phyloP scores from a whole-genome alignment of 2,329 filamentous ascomycete species.

The Leptosphaerulina australis region DNA sequence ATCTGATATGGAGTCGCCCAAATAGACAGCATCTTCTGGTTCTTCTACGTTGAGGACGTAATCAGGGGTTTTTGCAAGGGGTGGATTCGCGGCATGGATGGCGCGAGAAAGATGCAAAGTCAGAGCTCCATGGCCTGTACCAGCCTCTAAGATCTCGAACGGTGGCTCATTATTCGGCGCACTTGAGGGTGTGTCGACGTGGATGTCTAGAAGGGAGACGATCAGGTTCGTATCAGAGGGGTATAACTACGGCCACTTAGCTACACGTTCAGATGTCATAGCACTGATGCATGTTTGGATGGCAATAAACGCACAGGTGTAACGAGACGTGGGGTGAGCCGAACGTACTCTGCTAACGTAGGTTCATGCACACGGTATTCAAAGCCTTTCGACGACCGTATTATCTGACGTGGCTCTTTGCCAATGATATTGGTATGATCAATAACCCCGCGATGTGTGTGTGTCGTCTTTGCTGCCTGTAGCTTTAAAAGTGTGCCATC shows the following conservation, averaged over 20 bases:
- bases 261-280: background rate
- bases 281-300: background rate
- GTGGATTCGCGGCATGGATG: slow-evolving; percentile 73
- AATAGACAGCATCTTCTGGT: slow-evolving; percentile 38
- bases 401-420: slow-evolving; percentile 62
- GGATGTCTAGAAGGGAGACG: slow-evolving; percentile 76
- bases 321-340: slow-evolving; percentile 70
- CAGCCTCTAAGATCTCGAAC: slow-evolving; percentile 80
- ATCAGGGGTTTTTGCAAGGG: slow-evolving; percentile 48
- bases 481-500: slow-evolving; percentile 52
- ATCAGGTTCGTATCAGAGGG: slow-evolving; percentile 77
- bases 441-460: slow-evolving; percentile 57
- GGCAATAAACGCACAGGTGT: slow-evolving; percentile 65
- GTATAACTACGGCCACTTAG: slow-evolving; percentile 63
- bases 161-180: slow-evolving; percentile 50
- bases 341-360: slow-evolving; percentile 75
- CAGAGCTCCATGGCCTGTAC: slow-evolving; percentile 81
- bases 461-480: slow-evolving; percentile 37
- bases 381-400: slow-evolving; percentile 60
- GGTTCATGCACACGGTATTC: slow-evolving; percentile 66
- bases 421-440: slow-evolving; percentile 67
- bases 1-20: slow-evolving; percentile 43
- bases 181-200: slow-evolving; percentile 56
- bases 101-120: slow-evolving; percentile 77
- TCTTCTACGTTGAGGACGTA: slow-evolving; percentile 28